Evolutionary conservation across 2,329 filamentous ascomycete species (phyloP).

Genomic region (Apiospora arundinis): DNA sequence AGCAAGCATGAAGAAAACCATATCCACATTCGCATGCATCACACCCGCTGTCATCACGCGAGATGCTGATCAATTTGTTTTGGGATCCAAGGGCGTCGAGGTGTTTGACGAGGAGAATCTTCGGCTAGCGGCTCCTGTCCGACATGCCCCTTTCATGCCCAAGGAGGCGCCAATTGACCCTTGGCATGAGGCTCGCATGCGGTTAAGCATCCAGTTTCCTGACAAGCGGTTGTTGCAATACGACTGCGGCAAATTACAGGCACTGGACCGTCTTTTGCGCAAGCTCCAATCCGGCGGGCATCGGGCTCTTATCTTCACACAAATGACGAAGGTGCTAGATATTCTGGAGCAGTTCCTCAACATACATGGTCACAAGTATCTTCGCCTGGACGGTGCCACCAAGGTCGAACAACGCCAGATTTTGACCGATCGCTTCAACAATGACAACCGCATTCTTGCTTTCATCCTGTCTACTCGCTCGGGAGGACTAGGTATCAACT

Average conservation of each 20-base stretch:
- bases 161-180: constrained; percentile 71
- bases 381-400: constrained; percentile 94
- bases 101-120: constrained; percentile 63
- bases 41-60: constrained; percentile 87
- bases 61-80: constrained; percentile 72
- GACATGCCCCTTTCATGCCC: constrained; percentile 62
- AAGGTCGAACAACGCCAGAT: constrained; percentile 96
- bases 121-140: constrained; percentile 61
- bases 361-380: constrained; percentile 95
- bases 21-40: constrained; percentile 90
- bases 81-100: constrained; percentile 66
- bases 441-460: constrained; percentile 87
- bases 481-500: constrained; percentile 92
- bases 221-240: constrained; percentile 96
- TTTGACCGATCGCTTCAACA: constrained; percentile 95
- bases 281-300: constrained; percentile 89
- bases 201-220: constrained; percentile 93
- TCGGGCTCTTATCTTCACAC: constrained; percentile 95
- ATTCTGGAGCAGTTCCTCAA: constrained; percentile 98
- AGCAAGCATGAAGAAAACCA: constrained; percentile 72
- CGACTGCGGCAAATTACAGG: constrained; percentile 95
- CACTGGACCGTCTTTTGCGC: constrained; percentile 83
- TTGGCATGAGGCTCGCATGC: constrained; percentile 93
- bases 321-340: constrained; percentile 98
- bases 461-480: constrained; percentile 97